Evolutionary conservation across 164 flowering plant species (phyloP).

Genomic region (Berberis vulgaris): DNA sequence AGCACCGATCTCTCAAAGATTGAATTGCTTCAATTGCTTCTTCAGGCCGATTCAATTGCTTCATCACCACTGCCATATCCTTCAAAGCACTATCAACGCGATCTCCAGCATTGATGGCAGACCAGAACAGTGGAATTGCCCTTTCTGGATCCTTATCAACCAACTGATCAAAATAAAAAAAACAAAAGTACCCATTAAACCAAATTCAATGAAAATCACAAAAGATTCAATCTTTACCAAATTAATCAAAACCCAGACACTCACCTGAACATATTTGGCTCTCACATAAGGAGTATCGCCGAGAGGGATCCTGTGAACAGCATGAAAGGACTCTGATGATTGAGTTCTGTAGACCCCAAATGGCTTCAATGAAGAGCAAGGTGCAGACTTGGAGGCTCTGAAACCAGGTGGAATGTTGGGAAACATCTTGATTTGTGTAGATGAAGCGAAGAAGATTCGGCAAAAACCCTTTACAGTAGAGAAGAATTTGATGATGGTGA

Average conservation of each 20-base stretch:
- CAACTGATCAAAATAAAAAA: slow-evolving; percentile 31
- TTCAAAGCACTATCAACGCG: slow-evolving; percentile 97
- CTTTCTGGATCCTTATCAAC: slow-evolving; percentile 96
- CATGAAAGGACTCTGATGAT: slow-evolving; percentile 64
- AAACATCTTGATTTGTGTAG: slow-evolving; percentile 1
- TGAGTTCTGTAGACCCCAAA: slow-evolving; percentile 51
- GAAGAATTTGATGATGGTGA: not conserved
- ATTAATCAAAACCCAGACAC: not conserved
- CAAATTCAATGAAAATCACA: not conserved
- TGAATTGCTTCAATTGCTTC: slow-evolving; percentile 98
- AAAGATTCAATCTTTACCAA: not conserved
- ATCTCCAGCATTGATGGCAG: slow-evolving; percentile 97
- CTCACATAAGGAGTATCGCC: slow-evolving; percentile 93
- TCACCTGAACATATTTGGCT: slow-evolving; percentile 92
- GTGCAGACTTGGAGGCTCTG: slow-evolving; percentile 83
- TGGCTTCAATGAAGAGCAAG: slow-evolving; percentile 88
- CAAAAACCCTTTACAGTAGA: not conserved
- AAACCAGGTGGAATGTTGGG: slow-evolving; percentile 51
- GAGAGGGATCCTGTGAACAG: slow-evolving; percentile 87
- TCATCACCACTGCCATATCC: slow-evolving; percentile 99
- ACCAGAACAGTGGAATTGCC: slow-evolving; percentile 95
- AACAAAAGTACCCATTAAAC: slow-evolving; percentile 11
- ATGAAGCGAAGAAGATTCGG: slow-evolving; percentile 6
- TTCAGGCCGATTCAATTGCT: slow-evolving; percentile 95
- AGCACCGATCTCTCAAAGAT: slow-evolving; percentile 65